Evolutionary conservation across 768 basidiomycete genomes (phyloP), one percentile per base, ranked within the genome.

Genomic region (Panellus pusillus): DNA sequence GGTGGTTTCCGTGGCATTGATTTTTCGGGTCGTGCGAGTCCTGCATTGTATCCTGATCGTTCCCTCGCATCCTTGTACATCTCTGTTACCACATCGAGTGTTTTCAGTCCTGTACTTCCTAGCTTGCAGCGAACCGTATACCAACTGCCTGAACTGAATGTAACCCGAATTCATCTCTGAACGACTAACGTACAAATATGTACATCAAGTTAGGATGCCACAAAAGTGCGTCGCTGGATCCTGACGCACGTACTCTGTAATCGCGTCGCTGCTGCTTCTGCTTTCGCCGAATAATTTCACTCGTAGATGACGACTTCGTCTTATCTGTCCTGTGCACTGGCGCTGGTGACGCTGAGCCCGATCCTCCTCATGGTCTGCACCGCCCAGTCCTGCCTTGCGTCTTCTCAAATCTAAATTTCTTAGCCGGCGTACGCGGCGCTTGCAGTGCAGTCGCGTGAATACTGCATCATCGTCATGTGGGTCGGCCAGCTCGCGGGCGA

Each of bases 391-490:
- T 47, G 6, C 58, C 29, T 47, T 29, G 27, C 58, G 28, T 46
- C 50, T 46, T 17, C 40, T 39, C 44, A 46, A 13, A 3, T 3
- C 27, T 20, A 20, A 20, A 27, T 32, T 42, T 44, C 32, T 6
- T 37, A 93, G 90, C 82, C 91, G 32, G 86, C 89, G 12, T 93
- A 93, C 67, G 88, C 88, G 7, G 86, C 78, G 3, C 74, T 93
- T 9, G 80, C 84, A 2, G 78, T 90, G 3, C 82, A 86, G 57
- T 89, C 87, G 4, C 84, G 91, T 27, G 91, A 93, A 68, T 79
- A 87, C 46, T 71, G 86, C n/a, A 79, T 93, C 65, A 78, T 91
- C 56, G 77, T 83, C 40, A 92, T 93, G 90, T 91, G 90, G 87
- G 76, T 77, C 0, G 91, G 91, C 29, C 91, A 93, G 65, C 65